Conservation (phyloP, 306 rosid species). For the Lithocarpus polystachyus region DNA sequence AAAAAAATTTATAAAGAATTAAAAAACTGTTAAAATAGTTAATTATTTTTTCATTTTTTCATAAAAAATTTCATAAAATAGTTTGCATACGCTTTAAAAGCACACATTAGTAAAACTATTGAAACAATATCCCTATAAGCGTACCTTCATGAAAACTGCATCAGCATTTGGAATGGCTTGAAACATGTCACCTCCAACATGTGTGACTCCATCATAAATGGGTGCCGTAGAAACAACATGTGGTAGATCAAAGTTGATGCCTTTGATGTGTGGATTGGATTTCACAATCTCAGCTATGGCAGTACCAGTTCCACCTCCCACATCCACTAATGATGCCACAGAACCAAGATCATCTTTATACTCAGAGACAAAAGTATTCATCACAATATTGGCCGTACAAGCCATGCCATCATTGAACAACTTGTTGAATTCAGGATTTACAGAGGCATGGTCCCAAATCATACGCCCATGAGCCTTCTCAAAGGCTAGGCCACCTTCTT, state of each 20-base stretch:
- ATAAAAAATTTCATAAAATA: too few species aligned
- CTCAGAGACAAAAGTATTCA: constrained; percentile 1
- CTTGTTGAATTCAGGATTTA: constrained; percentile 24
- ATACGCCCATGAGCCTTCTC: constrained; percentile 24
- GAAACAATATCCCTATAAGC: too few species aligned
- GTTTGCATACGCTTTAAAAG: accelerated
- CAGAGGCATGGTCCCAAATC: constrained; percentile 29
- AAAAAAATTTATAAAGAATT: too few species aligned
- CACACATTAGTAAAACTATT: too few species aligned
- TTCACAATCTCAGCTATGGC: constrained; percentile 23
- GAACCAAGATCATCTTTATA: constrained; percentile 20
- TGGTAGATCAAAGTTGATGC: constrained; percentile 42
- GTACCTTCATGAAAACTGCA: constrained; percentile 39
- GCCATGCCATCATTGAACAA: constrained; percentile 39
- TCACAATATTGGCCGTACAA: constrained; percentile 15
- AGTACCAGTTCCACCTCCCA: constrained; percentile 37
- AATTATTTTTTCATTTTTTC: too few species aligned
- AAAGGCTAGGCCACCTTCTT: constrained; percentile 23
- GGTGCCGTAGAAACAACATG: constrained; percentile 34
- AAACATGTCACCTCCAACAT: constrained; percentile 46
- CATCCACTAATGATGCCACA: constrained; percentile 31
- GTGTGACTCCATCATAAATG: constrained; percentile 23
- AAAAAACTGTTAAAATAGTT: too few species aligned
- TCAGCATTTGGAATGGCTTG: constrained; percentile 32
- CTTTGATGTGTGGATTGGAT: constrained; percentile 26